Percentiles rank a stretch among this genome's conserved stretches.
These are phyloP conservation scores for Beauveria scarabaeidicola DNA, from an alignment of 2,329 filamentous ascomycete species.

Conservation along the genomic window DNA sequence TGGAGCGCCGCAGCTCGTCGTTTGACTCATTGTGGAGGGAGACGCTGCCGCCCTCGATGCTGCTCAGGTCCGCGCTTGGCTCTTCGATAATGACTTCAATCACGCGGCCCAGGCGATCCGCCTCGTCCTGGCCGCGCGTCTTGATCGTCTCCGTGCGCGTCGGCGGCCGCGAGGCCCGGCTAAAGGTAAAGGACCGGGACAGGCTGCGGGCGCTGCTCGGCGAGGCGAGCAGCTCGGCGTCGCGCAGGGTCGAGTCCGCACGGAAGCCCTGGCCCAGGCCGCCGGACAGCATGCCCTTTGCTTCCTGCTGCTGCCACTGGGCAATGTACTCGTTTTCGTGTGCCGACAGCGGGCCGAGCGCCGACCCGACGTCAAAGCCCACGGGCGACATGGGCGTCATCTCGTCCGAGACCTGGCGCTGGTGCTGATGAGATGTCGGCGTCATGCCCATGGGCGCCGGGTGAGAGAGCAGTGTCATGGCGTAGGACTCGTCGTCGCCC, in stretches of 20 bases:
- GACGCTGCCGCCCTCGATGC: slow-evolving; percentile 35
- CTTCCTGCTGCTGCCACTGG: slow-evolving; percentile 43
- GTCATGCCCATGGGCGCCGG: slow-evolving; percentile 33
- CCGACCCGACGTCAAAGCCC: slow-evolving; percentile 38
- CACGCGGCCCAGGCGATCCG: slow-evolving; percentile 50
- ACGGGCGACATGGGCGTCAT: slow-evolving; percentile 17
- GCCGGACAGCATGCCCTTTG: slow-evolving; percentile 47
- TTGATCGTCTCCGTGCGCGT: slow-evolving; percentile 35
- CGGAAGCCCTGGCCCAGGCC: slow-evolving; percentile 47
- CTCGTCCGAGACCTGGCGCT: slow-evolving; percentile 15
- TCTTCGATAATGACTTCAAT: slow-evolving; percentile 48
- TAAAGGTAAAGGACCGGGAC: slow-evolving; percentile 33
- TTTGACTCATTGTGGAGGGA: slow-evolving; percentile 12
- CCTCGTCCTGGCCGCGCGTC: slow-evolving; percentile 47
- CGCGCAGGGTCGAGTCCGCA: slow-evolving; percentile 37
- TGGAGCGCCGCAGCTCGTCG: slow-evolving; percentile 28
- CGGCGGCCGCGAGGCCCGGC: slow-evolving; percentile 20
- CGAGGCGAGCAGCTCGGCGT: slow-evolving; percentile 40
- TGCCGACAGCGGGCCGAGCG: slow-evolving; percentile 35
- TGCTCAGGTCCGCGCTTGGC: slow-evolving; percentile 42
- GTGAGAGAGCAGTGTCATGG: slow-evolving; percentile 32
- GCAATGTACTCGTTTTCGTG: slow-evolving; percentile 38
- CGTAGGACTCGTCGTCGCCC: slow-evolving; percentile 33
- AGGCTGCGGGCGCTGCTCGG: slow-evolving; percentile 25
- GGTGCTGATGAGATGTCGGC: slow-evolving; percentile 20